Base-by-base conservation (phyloP, 805 yeast species). In the Teunomyces barrocoloradensis region DNA sequence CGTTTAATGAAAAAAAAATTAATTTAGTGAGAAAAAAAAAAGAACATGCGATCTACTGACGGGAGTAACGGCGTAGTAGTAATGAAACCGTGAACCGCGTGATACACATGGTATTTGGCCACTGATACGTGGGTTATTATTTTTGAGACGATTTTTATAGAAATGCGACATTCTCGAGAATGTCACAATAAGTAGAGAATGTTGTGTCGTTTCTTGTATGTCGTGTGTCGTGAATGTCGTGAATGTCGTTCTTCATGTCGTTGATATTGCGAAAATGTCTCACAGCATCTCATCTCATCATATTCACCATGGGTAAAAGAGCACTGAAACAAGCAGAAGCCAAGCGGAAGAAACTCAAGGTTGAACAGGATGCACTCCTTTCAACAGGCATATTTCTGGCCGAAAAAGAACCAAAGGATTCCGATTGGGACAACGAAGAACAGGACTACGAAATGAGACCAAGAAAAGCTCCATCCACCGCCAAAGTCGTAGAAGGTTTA, bases 401-500 rank as follows among this genome's bases (percentile, higher is more conserved):
- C 7, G 37, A 41, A 15, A 53, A 45, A 9, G 33, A 49, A 7
- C 49, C 52, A 15, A 48, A 52, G 5, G 57, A 63, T 13, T 25
- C 43, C 17, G 71, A 76, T 48, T 81, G 84, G 85, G 89, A 83
- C n/a, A 78, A 85, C 47, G 84, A 79, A 49, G 95, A 88, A 57
- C 87, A 83, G 58, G 91, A 81, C 46, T 90, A 89, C 57, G 98
- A 91, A 61, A 66, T 74, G 53, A 68, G 62, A 47, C 96, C 97
- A 1, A 78, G 98, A 63, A 57, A 64, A 2, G 66, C 81, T 53
- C 66, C 67, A 15, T 65, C 71, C 10, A 68, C 66, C 9, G 75
- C 72, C 5, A 73, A 70, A 4, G 74, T 71, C 3, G 75, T 78
- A 4, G 96, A 87, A 60, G 84, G 86, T 9, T 74, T 92, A 46